Evolutionary conservation across 75 land plant species (phyloP).

Genomic region (Isoetes taiwanensis): DNA sequence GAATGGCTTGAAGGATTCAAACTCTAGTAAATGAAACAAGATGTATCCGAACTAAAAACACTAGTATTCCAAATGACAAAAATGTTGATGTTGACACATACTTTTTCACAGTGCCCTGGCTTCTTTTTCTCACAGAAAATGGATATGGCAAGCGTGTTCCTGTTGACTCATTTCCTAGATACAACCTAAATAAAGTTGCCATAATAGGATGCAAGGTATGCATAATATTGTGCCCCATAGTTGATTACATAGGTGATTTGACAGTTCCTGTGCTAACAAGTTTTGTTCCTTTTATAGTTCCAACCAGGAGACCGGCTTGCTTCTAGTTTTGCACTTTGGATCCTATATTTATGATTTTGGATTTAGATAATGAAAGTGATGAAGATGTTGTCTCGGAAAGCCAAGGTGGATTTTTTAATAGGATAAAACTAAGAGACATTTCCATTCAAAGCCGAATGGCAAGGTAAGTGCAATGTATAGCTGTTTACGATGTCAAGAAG

Average conservation of each 20-base stretch:
- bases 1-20: too few species aligned
- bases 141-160: conserved; percentile 95
- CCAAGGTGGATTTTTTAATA: conserved; percentile 78
- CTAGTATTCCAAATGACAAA: too few species aligned
- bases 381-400: conserved; percentile 85
- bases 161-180: conserved; percentile 42
- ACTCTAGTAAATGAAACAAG: too few species aligned
- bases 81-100: too few species aligned
- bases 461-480: conserved; percentile 47
- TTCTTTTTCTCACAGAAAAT: conserved; percentile 77
- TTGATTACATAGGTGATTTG: neutral
- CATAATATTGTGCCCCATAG: neutral
- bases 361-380: conserved; percentile 79
- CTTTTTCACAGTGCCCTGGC: conserved; percentile 97
- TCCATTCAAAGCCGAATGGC: conserved; percentile 59
- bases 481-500: too few species aligned
- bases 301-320: conserved; percentile 43
- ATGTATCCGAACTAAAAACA: too few species aligned
- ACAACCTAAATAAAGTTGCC: conserved; percentile 51
- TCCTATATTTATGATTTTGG: conserved; percentile 19
- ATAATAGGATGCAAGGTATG: conserved; percentile 80
- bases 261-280: neutral
- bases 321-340: conserved; percentile 5
- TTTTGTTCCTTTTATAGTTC: conserved; percentile 26
- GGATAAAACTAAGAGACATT: conserved; percentile 82